phyloP scores from a whole-genome alignment of 495 filamentous ascomycete species.

The Neurospora sublineolata region DNA sequence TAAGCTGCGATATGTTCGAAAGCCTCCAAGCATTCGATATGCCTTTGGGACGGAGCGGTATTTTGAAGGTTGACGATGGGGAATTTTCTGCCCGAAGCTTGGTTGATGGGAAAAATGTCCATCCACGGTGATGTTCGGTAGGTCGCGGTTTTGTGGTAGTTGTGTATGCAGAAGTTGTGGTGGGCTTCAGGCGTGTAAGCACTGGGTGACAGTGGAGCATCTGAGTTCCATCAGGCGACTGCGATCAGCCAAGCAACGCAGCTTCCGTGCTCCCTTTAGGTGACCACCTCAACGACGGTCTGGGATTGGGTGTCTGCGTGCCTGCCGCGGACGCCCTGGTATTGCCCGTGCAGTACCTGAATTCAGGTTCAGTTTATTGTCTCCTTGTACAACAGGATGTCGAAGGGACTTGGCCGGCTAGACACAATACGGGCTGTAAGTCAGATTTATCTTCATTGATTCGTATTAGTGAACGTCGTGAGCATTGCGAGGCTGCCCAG shows the following conservation, averaged over 20 bases:
- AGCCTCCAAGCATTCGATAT: background rate
- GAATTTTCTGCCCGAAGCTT: background rate
- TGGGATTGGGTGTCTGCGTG: background rate
- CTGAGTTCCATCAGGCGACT: background rate
- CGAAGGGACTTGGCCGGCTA: background rate
- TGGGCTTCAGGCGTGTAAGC: background rate
- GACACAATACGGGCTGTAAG: background rate
- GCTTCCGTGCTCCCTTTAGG: background rate
- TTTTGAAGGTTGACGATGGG: background rate
- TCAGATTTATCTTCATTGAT: background rate
- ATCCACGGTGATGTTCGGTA: background rate
- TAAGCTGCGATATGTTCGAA: background rate
- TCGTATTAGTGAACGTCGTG: background rate
- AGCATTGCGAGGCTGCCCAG: no score
- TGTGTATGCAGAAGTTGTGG: background rate
- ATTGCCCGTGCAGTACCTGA: background rate
- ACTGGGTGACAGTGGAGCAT: background rate
- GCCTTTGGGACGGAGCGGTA: background rate
- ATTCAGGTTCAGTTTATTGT: background rate
- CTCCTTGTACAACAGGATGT: no score
- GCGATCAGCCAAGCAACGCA: background rate
- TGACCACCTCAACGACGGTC: background rate
- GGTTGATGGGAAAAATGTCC: background rate
- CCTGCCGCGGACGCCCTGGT: background rate
- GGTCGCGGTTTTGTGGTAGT: background rate